phyloP scores from a whole-genome alignment of 1,284 basidiomycete genomes.

The Cutaneotrichosporon arboriforme region DNA sequence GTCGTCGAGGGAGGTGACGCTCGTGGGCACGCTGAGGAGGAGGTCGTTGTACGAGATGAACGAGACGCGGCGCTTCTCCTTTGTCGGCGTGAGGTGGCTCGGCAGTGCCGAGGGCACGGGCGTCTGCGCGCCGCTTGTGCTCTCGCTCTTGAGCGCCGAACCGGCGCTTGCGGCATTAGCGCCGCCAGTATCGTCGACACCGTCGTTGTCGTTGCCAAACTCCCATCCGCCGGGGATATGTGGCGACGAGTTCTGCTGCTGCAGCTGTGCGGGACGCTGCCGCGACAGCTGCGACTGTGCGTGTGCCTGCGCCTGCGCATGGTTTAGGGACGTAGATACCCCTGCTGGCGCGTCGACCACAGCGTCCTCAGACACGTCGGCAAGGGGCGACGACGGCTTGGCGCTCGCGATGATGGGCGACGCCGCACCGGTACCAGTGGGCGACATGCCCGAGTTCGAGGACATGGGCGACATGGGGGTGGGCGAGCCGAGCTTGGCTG shows the following conservation, averaged over 20 bases:
- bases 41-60: slow-evolving; percentile 82
- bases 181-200: slow-evolving; percentile 7
- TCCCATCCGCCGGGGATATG: slow-evolving; percentile 42
- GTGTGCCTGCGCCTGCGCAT: neutral
- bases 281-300: slow-evolving; percentile 1
- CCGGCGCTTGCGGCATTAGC: neutral
- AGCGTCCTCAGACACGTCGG: no score
- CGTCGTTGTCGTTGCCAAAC: slow-evolving; percentile 18
- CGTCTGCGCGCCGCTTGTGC: neutral
- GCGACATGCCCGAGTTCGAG: no score
- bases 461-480: neutral
- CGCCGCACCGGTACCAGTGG: neutral
- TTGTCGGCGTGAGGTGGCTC: slow-evolving; percentile 54
- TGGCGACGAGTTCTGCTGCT: slow-evolving; percentile 34
- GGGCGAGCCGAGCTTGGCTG: neutral
- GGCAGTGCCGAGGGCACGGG: slow-evolving; percentile 43
- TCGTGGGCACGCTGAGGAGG: slow-evolving; percentile 65
- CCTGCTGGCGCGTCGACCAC: no score
- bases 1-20: slow-evolving; percentile 63
- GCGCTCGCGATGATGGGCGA: no score
- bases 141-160: neutral
- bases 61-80: slow-evolving; percentile 58
- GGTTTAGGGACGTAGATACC: neutral
- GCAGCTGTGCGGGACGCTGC: slow-evolving; percentile 30
- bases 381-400: no score